Evolutionary conservation across 78 protist species (phyloP), one percentile per base, ranked within the genome.

Genomic region (Tieghemostelium lacteum): DNA sequence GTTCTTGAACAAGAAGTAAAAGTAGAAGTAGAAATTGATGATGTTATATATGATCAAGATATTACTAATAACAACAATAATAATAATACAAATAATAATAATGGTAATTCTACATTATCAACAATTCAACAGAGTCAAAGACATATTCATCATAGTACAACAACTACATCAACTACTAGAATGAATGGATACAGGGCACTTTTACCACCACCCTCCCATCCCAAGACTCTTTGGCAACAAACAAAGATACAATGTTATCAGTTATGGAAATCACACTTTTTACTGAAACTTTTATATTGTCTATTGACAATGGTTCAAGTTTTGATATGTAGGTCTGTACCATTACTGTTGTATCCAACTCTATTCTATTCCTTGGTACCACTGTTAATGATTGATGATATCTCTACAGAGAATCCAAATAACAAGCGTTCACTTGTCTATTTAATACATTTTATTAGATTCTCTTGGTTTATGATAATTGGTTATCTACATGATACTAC

Each of bases 251-350:
- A 1, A 28, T 14, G 10, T 24, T 58, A 24, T 26, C 34, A 34
- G 61, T 39, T 61, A 42, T 16, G 39, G 34, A 24, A 24, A 37
- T 57, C 61, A 17, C 24, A 61, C 39, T 66, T 50, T 63, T 22
- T 16, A 5, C 39, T 10, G 36, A n/a, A n/a, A n/a, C n/a, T n/a
- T n/a, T n/a, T n/a, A n/a, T n/a, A n/a, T n/a, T n/a, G n/a, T n/a
- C n/a, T n/a, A n/a, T n/a, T n/a, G n/a, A n/a, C n/a, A n/a, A 26
- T 83, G 1, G 55, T 69, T 45, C 91, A 83, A 60, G 70, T 83
- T 28, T 83, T 76, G 91, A 19, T n/a, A n/a, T n/a, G n/a, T n/a
- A n/a, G n/a, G n/a, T n/a, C n/a, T n/a, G n/a, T n/a, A n/a, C n/a
- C n/a, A n/a, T n/a, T n/a, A n/a, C n/a, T n/a, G 3, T 24, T 83